Evolutionary conservation across 192 early-diverging fungal genomes (phyloP).

Genomic region (Coemansia sp.): DNA sequence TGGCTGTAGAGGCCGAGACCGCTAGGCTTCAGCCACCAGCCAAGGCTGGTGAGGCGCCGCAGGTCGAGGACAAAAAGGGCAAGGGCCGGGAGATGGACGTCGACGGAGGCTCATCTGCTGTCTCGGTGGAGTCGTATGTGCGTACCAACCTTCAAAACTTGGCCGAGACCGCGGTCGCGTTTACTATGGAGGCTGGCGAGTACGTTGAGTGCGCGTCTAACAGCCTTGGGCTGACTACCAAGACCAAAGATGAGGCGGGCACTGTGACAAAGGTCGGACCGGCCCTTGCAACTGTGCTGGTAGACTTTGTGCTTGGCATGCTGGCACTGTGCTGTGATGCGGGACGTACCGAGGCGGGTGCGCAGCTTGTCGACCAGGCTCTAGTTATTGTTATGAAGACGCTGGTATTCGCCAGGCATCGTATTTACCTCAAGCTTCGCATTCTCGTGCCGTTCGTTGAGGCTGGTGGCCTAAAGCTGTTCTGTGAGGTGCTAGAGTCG

Average conservation of each 20-base stretch:
- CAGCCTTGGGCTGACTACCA: constrained; percentile 29
- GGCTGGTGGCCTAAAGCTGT: constrained; percentile 20
- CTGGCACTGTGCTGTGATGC: constrained; percentile 16
- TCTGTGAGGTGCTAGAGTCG: constrained; percentile 36
- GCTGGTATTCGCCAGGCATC: constrained; percentile 44
- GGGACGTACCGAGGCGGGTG: constrained; percentile 22
- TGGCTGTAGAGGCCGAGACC: constrained; percentile 34
- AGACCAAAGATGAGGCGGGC: constrained; percentile 10
- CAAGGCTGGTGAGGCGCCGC: constrained; percentile 15
- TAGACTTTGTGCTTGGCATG: constrained; percentile 24
- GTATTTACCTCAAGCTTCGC: constrained; percentile 50
- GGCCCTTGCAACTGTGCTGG: constrained; percentile 17
- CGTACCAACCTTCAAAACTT: constrained; percentile 34
- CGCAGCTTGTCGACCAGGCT: constrained; percentile 42
- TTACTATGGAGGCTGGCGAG: constrained; percentile 39
- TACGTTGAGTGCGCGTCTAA: constrained; percentile 53
- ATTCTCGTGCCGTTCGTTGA: constrained; percentile 41
- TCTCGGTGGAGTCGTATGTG: constrained; percentile 20
- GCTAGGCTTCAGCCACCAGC: constrained; percentile 3
- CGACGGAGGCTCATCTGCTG: constrained; percentile 8
- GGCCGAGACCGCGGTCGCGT: constrained; percentile 35
- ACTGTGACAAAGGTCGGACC: constrained; percentile 13
- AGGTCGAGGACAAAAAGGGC: constrained; percentile 6
- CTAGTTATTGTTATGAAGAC: constrained; percentile 48
- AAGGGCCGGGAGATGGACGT: constrained; percentile 38